Evolutionary conservation across 202 grass and related monocot genomes (phyloP).

Genomic region (Carex sylvatica): DNA sequence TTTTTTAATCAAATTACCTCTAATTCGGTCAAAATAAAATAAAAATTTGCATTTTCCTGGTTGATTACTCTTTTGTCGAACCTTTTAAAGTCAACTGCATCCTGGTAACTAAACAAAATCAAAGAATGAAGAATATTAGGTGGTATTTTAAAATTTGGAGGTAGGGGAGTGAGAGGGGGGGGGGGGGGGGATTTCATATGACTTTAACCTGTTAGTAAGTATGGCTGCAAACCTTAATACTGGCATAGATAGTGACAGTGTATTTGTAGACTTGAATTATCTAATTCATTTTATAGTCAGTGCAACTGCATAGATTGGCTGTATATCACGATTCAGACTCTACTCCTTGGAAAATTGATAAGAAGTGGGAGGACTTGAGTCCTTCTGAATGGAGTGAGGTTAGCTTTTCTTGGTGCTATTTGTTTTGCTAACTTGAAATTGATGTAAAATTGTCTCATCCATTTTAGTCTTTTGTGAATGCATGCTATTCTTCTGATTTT

Average conservation of each 20-base stretch:
- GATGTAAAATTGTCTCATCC: neutral
- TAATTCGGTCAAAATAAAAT: neutral
- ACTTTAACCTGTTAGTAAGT: neutral
- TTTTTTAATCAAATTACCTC: neutral
- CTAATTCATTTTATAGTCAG: slow-evolving; percentile 55
- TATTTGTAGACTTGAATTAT: slow-evolving; percentile 20
- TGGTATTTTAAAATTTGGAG: too few relatives aligned
- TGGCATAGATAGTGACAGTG: neutral
- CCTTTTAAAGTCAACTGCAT: neutral
- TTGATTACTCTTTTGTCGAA: neutral
- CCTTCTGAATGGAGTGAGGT: slow-evolving; percentile 88
- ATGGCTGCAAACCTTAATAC: slow-evolving; percentile 3
- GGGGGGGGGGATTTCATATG: neutral
- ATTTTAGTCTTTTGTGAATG: neutral
- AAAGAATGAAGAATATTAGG: too few relatives aligned
- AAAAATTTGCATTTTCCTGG: neutral
- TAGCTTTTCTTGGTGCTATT: slow-evolving; percentile 10
- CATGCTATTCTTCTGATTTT: slow-evolving; percentile 24
- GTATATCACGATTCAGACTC: slow-evolving; percentile 91
- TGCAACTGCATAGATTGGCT: slow-evolving; percentile 81
- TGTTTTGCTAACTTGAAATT: slow-evolving; percentile 17
- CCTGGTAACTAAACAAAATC: neutral
- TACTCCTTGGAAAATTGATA: slow-evolving; percentile 66
- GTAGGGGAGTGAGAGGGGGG: neutral
- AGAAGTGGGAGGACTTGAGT: slow-evolving; percentile 93